Evolutionary conservation across 257 asterid species (phyloP).

Genomic region (Solanum pennellii): DNA sequence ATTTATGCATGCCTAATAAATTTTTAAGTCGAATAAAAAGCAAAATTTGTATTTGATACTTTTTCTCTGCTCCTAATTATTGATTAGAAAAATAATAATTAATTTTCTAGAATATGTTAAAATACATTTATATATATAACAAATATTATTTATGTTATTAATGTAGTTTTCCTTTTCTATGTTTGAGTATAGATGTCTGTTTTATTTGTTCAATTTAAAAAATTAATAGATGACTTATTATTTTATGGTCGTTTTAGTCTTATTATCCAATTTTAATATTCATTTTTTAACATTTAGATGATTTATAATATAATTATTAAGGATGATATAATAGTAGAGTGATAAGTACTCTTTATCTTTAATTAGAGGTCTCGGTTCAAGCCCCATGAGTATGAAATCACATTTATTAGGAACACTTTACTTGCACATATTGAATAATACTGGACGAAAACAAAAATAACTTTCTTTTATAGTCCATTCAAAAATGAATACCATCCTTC

Average conservation of each 20-base stretch:
- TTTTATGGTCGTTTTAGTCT: not conserved
- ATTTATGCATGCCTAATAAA: not conserved
- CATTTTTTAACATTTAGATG: not conserved
- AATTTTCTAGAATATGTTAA: not conserved
- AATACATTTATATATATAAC: not conserved
- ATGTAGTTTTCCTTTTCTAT: not conserved
- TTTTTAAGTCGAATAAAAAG: not conserved
- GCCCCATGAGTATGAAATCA: rapidly evolving
- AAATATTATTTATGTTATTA: not conserved
- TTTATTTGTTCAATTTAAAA: not conserved
- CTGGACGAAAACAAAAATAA: too few relatives aligned
- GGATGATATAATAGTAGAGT: not conserved
- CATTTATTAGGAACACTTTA: too few relatives aligned
- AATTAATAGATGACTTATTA: not conserved
- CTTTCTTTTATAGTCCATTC: too few relatives aligned
- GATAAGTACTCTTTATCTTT: not conserved
- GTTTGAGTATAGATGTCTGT: not conserved
- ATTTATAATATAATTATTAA: not conserved
- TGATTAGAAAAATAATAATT: not conserved
- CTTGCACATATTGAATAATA: rapidly evolving
- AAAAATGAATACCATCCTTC: too few relatives aligned
- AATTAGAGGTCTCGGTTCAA: not conserved
- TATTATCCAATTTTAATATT: not conserved
- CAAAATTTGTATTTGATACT: not conserved
- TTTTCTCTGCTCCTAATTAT: not conserved